Evolutionary conservation across 768 basidiomycete genomes (phyloP).

Genomic region (Gautieria morchelliformis): DNA sequence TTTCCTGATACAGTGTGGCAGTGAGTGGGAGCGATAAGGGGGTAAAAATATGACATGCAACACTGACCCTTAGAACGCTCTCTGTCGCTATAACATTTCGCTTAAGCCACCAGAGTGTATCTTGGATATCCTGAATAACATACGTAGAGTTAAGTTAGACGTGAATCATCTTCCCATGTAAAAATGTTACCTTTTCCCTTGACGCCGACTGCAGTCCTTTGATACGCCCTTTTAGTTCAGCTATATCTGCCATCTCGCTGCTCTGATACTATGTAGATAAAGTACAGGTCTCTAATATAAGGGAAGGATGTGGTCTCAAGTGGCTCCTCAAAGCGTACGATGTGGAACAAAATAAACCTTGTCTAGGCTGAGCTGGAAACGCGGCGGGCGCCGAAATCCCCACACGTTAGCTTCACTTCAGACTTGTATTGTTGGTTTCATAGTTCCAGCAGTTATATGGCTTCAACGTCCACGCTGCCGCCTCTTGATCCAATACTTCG

Average conservation of each 20-base stretch:
- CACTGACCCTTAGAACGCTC: conserved; percentile 14
- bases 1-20: conserved; percentile 48
- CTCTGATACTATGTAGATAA: conserved; percentile 1
- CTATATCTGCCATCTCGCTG: conserved; percentile 20
- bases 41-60: background rate
- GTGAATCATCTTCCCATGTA: conserved; percentile 3
- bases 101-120: conserved; percentile 9
- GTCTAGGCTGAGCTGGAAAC: background rate
- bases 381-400: background rate
- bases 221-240: conserved; percentile 71
- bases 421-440: too few relatives aligned
- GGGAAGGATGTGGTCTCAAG: background rate
- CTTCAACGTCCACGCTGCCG: conserved; percentile 32
- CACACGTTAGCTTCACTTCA: too few relatives aligned
- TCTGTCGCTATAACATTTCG: conserved; percentile 16
- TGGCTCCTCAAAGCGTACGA: background rate
- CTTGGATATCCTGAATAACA: conserved; percentile 7
- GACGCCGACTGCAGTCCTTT: conserved; percentile 65
- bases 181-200: conserved; percentile 40
- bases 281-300: background rate
- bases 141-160: background rate
- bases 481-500: conserved; percentile 58
- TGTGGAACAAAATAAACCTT: background rate
- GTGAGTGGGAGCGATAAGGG: background rate
- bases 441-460: background rate